Evolutionary conservation across 768 basidiomycete genomes (phyloP).

Genomic region (Termitomyces sp.): DNA sequence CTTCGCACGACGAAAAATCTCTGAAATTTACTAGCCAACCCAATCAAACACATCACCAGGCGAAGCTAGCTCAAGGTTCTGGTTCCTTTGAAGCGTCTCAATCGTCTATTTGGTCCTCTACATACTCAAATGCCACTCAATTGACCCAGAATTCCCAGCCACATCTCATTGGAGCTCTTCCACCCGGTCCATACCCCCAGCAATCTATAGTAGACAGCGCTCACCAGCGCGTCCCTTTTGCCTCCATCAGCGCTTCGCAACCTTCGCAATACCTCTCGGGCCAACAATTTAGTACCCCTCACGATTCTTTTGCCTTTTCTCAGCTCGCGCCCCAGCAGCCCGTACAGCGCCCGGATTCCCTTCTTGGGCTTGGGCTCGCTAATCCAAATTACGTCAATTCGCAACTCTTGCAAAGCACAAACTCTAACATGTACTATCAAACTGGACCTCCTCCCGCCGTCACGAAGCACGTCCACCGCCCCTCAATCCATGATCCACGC

Average conservation of each 20-base stretch:
- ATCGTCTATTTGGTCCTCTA: slow-evolving; percentile 30
- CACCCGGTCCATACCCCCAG: slow-evolving; percentile 11
- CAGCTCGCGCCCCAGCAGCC: slow-evolving; percentile 15
- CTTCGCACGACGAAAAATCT: slow-evolving; percentile 43
- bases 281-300: slow-evolving; percentile 14
- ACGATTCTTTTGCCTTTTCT: slow-evolving; percentile 24
- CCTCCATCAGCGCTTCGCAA: slow-evolving; percentile 16
- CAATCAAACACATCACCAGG: slow-evolving; percentile 24
- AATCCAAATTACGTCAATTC: slow-evolving; percentile 14
- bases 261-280: slow-evolving; percentile 17
- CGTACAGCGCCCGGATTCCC: slow-evolving; percentile 18
- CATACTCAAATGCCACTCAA: slow-evolving; percentile 23
- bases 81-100: slow-evolving; percentile 24
- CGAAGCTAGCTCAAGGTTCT: slow-evolving; percentile 19
- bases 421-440: slow-evolving; percentile 15
- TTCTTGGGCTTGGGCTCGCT: slow-evolving; percentile 11
- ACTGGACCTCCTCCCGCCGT: slow-evolving; percentile 3
- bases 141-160: slow-evolving; percentile 27
- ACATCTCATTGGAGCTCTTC: slow-evolving; percentile 15
- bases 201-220: slow-evolving; percentile 8
- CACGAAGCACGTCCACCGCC: slow-evolving; percentile 18
- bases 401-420: slow-evolving; percentile 2
- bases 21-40: slow-evolving; percentile 28
- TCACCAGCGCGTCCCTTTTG: slow-evolving; percentile 25
- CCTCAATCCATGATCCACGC: slow-evolving; percentile 24